Evolutionary conservation across 2,329 filamentous ascomycete genomes (phyloP).

Genomic region (Paraphoma sp.): DNA sequence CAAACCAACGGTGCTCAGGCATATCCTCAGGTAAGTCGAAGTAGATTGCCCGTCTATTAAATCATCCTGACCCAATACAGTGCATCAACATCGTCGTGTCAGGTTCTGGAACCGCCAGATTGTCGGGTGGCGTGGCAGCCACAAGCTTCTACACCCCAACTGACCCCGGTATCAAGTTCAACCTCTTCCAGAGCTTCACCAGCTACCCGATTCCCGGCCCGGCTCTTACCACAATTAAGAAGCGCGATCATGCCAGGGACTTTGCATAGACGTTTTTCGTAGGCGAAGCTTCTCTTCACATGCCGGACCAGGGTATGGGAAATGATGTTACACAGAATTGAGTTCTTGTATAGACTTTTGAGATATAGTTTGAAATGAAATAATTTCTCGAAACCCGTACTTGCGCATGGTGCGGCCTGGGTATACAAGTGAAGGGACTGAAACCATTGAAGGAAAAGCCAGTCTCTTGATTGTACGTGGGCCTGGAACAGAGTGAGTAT

Average conservation of each 20-base stretch:
- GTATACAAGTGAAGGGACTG: no score
- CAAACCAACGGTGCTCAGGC: conserved; percentile 57
- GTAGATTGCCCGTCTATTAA: no score
- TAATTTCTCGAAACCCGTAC: not conserved
- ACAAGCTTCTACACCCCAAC: conserved; percentile 50
- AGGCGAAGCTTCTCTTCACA: not conserved
- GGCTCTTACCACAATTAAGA: conserved; percentile 23
- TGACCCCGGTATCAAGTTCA: conserved; percentile 53
- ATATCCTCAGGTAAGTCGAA: conserved; percentile 47
- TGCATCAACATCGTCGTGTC: conserved; percentile 59
- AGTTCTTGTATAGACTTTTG: not conserved
- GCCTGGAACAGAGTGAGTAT: no score
- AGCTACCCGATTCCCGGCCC: conserved; percentile 46
- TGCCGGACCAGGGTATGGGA: not conserved
- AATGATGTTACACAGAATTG: not conserved
- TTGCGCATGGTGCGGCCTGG: not conserved
- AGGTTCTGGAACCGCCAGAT: conserved; percentile 49
- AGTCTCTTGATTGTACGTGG: no score
- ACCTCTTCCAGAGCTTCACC: conserved; percentile 39
- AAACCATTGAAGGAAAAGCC: no score
- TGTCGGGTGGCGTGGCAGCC: conserved; percentile 46
- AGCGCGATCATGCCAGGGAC: conserved; percentile 28
- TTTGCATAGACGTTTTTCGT: conserved; percentile 5
- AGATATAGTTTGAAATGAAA: not conserved
- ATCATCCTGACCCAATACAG: conserved; percentile 21